Evolutionary conservation across 164 flowering plant species (phyloP), one percentile per base, ranked within the genome.

Genomic region (Paratinospora sagittata): DNA sequence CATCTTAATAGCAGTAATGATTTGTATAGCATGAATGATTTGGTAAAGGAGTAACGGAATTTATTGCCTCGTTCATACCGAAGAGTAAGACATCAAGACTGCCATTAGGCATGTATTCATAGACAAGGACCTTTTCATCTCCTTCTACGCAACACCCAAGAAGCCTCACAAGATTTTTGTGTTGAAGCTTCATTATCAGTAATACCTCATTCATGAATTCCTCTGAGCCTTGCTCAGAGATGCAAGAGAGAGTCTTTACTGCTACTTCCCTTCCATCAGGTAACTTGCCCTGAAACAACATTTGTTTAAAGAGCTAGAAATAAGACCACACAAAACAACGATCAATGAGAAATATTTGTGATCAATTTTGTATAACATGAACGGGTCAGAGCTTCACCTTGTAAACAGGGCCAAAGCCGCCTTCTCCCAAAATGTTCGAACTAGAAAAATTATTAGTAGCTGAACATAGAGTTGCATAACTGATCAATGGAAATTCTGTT

Each of bases 401-500:
- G 74, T 79, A 84, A 21, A 84, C 87, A 3, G 83, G 69, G 3
- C 87, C 87, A 47, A 84, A 82, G 0, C 87, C 85, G 3, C 87
- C 87, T 75, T 80, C 69, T 33, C 87, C 87, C 21, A 84, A 81
- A 67, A 65, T 79, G 64, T 82, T 79, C 16, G 47, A 63, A 55
- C 75, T 73, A 3, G 81, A 78, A 66, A 84, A 84, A 61, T 81
- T 52, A 17, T 80, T 27, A 27, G 87, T 84, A 1, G 82, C 84
- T 36, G 62, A 67, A 21, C 27, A 23, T 23, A 80, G 47, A 3
- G 73, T 73, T 36, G 21, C 61, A 13, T 82, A 70, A 63, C 70
- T 72, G 43, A 78, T 62, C 61, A 72, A 34, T 3, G 76, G 76
- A 19, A 63, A 34, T 3, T 77, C 77, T 26, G 63, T 30, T 65